Percentiles rank a stretch among this genome's conserved stretches.
These are phyloP conservation scores for Sclerotinia trifoliorum DNA, from an alignment of 2,329 filamentous ascomycete genomes.

Conservation along the genomic window DNA sequence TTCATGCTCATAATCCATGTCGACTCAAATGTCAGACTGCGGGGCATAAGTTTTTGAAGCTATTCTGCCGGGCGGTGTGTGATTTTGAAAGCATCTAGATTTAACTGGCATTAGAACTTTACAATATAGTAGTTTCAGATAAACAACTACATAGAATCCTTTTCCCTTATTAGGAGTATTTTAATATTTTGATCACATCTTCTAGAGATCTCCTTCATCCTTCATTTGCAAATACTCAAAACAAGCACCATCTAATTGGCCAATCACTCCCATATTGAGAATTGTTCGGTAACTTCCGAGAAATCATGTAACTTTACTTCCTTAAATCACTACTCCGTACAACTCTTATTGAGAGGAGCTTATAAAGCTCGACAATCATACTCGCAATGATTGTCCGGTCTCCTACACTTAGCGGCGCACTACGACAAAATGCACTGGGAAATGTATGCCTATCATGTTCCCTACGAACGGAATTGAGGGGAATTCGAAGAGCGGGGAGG, in stretches of 20 bases:
- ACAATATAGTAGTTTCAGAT: not conserved
- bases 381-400: constrained; percentile 24
- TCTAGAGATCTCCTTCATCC: too few relatives aligned
- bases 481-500: constrained; percentile 25
- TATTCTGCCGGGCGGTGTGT: constrained; percentile 17
- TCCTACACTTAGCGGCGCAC: constrained; percentile 3
- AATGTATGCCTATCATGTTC: constrained; percentile 20
- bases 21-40: not conserved
- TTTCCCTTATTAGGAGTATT: not conserved
- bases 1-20: not conserved
- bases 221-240: not conserved
- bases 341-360: constrained; percentile 12
- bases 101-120: not conserved
- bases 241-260: constrained; percentile 20
- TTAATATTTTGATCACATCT: not conserved
- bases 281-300: constrained; percentile 18
- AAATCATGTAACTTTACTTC: constrained; percentile 14
- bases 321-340: not conserved
- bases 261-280: constrained; percentile 6
- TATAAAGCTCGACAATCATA: constrained; percentile 14
- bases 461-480: constrained; percentile 19
- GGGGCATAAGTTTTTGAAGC: constrained; percentile 9
- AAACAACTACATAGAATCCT: not conserved
- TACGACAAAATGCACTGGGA: constrained; percentile 14
- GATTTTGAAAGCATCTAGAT: not conserved